phyloP scores from a whole-genome alignment of 192 early-diverging fungal genomes.

The Coemansia sp. region DNA sequence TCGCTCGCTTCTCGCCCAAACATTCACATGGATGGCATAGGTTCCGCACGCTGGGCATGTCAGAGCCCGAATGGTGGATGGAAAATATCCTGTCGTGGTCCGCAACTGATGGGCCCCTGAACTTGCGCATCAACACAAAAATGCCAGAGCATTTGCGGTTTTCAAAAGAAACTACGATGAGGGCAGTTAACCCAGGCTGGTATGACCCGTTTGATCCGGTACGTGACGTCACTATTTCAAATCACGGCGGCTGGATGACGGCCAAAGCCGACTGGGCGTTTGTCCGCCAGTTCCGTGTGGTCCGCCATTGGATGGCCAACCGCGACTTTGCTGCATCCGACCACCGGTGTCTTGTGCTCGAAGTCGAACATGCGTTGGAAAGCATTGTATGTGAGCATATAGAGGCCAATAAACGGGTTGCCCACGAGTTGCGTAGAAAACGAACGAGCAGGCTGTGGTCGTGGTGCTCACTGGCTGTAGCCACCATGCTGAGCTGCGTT shows the following conservation, averaged over 20 bases:
- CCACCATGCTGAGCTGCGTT: conserved; percentile 23
- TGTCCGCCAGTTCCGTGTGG: conserved; percentile 58
- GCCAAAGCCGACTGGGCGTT: conserved; percentile 78
- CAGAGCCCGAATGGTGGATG: conserved; percentile 73
- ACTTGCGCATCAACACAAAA: conserved; percentile 22
- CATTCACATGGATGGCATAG: conserved; percentile 68
- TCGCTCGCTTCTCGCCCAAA: conserved; percentile 65
- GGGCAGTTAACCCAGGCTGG: conserved; percentile 72
- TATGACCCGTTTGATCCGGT: conserved; percentile 68
- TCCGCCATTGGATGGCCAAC: conserved; percentile 61
- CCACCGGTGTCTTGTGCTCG: conserved; percentile 69
- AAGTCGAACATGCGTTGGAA: conserved; percentile 44
- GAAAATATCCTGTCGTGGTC: conserved; percentile 61
- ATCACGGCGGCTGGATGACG: conserved; percentile 63
- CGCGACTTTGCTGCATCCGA: conserved; percentile 65
- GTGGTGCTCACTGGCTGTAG: conserved; percentile 32
- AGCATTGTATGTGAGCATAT: conserved; percentile 38
- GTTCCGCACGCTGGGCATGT: conserved; percentile 60
- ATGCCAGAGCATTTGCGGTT: conserved; percentile 24
- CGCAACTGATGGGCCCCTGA: conserved; percentile 26
- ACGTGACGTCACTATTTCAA: conserved; percentile 65
- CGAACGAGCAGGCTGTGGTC: conserved; percentile 38
- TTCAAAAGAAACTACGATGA: conserved; percentile 35
- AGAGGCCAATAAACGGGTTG: conserved; percentile 15
- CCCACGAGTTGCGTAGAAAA: conserved; percentile 21